Conservation (phyloP, 1,284 basidiomycete species). For the Amylostereum areolatum region DNA sequence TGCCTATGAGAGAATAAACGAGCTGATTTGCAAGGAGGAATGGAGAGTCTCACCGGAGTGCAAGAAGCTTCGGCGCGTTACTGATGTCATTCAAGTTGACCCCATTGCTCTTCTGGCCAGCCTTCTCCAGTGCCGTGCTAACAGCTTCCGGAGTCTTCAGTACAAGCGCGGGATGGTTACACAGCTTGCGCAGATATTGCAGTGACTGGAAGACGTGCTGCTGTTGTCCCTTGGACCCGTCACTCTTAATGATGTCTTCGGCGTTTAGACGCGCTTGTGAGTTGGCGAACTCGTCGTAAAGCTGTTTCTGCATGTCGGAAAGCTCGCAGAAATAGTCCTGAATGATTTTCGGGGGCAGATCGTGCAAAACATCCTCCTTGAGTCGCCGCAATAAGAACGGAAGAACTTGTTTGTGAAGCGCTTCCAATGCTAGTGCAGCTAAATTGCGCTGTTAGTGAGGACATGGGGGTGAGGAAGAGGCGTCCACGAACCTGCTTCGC, state of each 20-base stretch:
- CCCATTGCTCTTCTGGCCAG: conserved; percentile 31
- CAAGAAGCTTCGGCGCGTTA: conserved; percentile 92
- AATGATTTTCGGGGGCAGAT: conserved; percentile 98
- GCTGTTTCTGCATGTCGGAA: conserved; percentile 86
- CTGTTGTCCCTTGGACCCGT: conserved; percentile 41
- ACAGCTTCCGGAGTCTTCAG: conserved; percentile 68
- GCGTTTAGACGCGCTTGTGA: conserved; percentile 69
- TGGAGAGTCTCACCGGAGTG: conserved; percentile 61
- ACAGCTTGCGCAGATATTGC: conserved; percentile 96
- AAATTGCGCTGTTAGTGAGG: conserved; percentile 4
- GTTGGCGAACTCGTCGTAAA: conserved; percentile 90
- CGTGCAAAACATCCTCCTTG: conserved; percentile 96
- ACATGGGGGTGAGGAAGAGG: conserved; percentile 4
- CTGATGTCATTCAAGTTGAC: conserved; percentile 70
- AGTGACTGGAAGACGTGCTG: conserved; percentile 94
- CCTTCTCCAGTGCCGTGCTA: conserved; percentile 55
- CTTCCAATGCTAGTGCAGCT: conserved; percentile 92
- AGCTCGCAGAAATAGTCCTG: conserved; percentile 99
- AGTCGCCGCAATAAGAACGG: conserved; percentile 95
- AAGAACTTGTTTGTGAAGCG: conserved; percentile 97
- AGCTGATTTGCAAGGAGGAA: neutral
- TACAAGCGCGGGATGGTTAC: conserved; percentile 94
- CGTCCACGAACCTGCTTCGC: conserved; percentile 75
- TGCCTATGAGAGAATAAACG: conserved; percentile 49
- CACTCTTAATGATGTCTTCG: conserved; percentile 52